These are phyloP conservation scores for Chaetoscypha palmicola DNA, from an alignment of 2,329 filamentous ascomycete genomes.

Conservation along the genomic window DNA sequence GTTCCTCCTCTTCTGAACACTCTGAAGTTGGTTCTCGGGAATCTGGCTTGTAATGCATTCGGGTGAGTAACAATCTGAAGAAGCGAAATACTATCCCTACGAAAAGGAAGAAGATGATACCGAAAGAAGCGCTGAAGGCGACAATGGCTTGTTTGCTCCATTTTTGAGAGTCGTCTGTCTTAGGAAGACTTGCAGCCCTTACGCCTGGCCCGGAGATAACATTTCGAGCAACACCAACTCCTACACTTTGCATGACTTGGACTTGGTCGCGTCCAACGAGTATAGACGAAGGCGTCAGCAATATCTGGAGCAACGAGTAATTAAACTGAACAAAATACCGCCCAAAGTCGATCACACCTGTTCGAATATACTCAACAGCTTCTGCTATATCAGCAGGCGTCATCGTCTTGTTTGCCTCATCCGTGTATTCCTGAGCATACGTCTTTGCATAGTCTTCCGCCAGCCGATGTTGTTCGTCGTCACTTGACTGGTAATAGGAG, in stretches of 20 bases:
- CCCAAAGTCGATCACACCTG: neutral
- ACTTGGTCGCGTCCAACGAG: neutral
- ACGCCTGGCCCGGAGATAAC: neutral
- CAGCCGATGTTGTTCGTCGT: neutral
- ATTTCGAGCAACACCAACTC: too few species aligned
- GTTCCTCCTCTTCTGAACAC: too few species aligned
- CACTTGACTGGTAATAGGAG: neutral
- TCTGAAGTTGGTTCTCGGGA: too few species aligned
- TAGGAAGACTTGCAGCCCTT: neutral
- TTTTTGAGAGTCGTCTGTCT: neutral
- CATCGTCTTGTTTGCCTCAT: neutral
- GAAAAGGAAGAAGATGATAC: too few species aligned
- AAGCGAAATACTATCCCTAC: too few species aligned
- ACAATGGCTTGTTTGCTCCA: neutral
- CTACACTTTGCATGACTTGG: neutral
- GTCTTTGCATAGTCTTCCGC: neutral
- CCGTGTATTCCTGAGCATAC: neutral
- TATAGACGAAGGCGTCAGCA: neutral
- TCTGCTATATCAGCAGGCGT: neutral
- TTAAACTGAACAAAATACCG: neutral
- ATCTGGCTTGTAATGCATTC: too few species aligned
- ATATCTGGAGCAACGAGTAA: neutral
- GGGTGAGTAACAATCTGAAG: too few species aligned
- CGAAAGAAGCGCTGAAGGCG: too few species aligned
- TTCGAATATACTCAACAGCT: neutral